These are phyloP conservation scores for Phytophthora niederhauseri DNA, from an alignment of 352 stramenopile genomes.

Conservation along the genomic window DNA sequence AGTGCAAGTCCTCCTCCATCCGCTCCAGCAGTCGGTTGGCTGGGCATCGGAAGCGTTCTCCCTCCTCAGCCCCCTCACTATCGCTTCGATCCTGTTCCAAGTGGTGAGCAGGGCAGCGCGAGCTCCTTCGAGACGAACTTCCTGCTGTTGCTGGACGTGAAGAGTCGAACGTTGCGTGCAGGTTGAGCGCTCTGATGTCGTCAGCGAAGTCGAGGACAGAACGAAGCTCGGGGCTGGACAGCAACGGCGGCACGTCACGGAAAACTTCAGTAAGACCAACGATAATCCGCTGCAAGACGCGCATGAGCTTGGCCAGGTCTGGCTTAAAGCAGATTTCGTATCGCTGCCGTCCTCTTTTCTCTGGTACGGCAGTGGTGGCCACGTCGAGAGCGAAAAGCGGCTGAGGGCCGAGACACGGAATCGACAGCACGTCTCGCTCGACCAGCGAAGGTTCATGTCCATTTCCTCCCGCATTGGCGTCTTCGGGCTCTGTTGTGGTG, in stretches of 20 bases:
- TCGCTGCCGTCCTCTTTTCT: constrained; percentile 18
- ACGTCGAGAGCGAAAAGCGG: constrained; percentile 27
- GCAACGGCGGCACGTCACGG: constrained; percentile 41
- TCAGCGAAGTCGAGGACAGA: constrained; percentile 56
- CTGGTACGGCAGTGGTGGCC: neutral
- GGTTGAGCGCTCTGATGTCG: constrained; percentile 46
- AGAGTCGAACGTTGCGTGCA: constrained; percentile 9
- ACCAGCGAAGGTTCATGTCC: neutral
- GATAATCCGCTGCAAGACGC: constrained; percentile 37
- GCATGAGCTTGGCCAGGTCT: constrained; percentile 34
- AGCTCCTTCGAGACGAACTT: neutral
- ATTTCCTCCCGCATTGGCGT: neutral
- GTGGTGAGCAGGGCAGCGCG: neutral
- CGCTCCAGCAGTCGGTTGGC: constrained; percentile 38
- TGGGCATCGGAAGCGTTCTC: constrained; percentile 21
- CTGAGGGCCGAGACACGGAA: constrained; percentile 24
- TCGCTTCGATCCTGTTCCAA: neutral
- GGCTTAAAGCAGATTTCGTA: constrained; percentile 49
- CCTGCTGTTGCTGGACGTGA: neutral
- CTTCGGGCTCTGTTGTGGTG: neutral
- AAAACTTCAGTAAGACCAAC: constrained; percentile 48
- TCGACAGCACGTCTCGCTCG: constrained; percentile 28
- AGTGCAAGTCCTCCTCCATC: constrained; percentile 41
- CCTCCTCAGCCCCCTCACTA: neutral
- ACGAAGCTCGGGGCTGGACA: constrained; percentile 44